Evolutionary conservation across 768 basidiomycete genomes (phyloP).

Genomic region (Harrya chromipes): DNA sequence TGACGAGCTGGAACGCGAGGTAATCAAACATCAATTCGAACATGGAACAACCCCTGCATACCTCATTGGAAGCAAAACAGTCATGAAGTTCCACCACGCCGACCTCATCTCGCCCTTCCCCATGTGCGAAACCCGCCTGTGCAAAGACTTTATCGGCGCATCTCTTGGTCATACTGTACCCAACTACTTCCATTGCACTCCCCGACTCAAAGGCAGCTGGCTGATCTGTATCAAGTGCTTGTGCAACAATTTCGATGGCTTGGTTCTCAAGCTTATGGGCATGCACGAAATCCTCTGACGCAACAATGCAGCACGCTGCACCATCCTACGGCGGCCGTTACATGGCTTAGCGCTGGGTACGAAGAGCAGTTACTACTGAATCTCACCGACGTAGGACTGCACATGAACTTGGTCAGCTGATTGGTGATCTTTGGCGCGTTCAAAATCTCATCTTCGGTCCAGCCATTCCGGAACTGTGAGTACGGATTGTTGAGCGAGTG

Average conservation of each 20-base stretch:
- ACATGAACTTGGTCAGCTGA: slow-evolving; percentile 81
- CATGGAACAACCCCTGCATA: slow-evolving; percentile 20
- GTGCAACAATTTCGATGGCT: slow-evolving; percentile 77
- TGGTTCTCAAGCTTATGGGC: slow-evolving; percentile 75
- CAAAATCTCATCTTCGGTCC: slow-evolving; percentile 69
- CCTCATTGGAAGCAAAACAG: slow-evolving; percentile 83
- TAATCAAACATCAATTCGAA: neutral
- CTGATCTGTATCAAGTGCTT: slow-evolving; percentile 64
- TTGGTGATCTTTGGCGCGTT: slow-evolving; percentile 65
- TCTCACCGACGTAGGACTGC: slow-evolving; percentile 75
- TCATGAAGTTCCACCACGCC: slow-evolving; percentile 88
- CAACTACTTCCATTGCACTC: slow-evolving; percentile 80
- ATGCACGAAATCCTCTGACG: slow-evolving; percentile 76
- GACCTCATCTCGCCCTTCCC: slow-evolving; percentile 64
- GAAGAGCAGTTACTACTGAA: neutral
- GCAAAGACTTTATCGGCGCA: slow-evolving; percentile 68
- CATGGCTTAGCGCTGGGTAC: neutral
- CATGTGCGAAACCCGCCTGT: slow-evolving; percentile 64
- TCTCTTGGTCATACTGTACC: slow-evolving; percentile 70
- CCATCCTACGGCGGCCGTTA: slow-evolving; percentile 49
- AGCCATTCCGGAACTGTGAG: slow-evolving; percentile 79
- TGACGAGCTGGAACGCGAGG: slow-evolving; percentile 53
- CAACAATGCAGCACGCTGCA: slow-evolving; percentile 73
- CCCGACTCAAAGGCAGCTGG: slow-evolving; percentile 59
- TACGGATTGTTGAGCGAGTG: slow-evolving; percentile 84